Base-by-base conservation (phyloP, 1,284 basidiomycete genomes). In the Naganishia liquefaciens region DNA sequence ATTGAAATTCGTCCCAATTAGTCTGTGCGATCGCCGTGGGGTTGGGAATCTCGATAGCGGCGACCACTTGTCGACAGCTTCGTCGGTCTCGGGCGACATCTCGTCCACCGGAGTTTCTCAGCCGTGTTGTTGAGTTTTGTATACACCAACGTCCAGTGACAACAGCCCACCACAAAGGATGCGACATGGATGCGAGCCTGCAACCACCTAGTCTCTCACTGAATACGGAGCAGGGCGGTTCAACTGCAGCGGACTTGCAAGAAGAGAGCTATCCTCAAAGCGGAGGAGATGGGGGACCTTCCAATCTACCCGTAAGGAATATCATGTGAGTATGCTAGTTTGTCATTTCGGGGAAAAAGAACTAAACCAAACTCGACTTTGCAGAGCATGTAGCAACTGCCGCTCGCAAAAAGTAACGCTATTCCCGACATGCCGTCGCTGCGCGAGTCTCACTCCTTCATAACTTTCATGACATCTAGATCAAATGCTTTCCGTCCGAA, bases 401-500 rank as follows among this genome's bases (percentile, higher is more conserved):
- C 63, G 63, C 19, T 64, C 63, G 13, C 63, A 64, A 50, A 64
- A 64, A 23, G 63, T 58, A 21, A 28, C 39, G 25, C 17, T 3
- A 4, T 11, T 27, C 19, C 30, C 9, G 21, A n/a, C 4, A 28
- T 39, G 15, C 49, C 4, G 44, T 47, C 13, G 23, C n/a, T 15
- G 9, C 23, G 33, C 46, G 47, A 5, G 33, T n/a, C 39, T 15
- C 17, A 13, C 9, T 21, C 30, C 27, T 9, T 13, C 13, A 50
- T 44, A n/a, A 51, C n/a, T 40, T 15, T 25, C 2, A 27, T 6
- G 39, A 9, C 10, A 23, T 25, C 17, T 44, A 64, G 63, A 64
- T 64, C 6, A 64, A 64, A 58, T 64, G 63, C 27, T 64, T 64
- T 39, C 63, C 63, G 10, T 37, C 63, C n/a, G 54, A 57, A 21